These are phyloP conservation scores for Umbelopsis ramanniana DNA, from an alignment of 192 early-diverging fungal genomes.

Conservation along the genomic window DNA sequence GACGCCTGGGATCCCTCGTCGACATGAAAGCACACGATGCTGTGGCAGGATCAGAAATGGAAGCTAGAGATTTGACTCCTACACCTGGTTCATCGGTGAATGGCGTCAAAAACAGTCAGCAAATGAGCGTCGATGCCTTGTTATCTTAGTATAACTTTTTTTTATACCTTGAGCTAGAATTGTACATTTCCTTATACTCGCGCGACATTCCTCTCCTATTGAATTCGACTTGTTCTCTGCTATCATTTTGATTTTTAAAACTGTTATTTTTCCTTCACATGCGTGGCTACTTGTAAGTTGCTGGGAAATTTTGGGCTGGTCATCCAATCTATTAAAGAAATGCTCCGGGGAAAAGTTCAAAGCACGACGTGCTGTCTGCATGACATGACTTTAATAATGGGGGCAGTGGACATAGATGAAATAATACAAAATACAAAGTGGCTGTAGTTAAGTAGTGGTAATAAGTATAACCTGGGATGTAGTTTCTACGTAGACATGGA, in stretches of 20 bases:
- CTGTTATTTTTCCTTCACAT: too few relatives aligned
- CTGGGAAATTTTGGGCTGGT: too few relatives aligned
- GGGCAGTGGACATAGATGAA: too few relatives aligned
- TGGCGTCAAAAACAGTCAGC: conserved; percentile 16
- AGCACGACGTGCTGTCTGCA: too few relatives aligned
- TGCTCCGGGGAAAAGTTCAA: too few relatives aligned
- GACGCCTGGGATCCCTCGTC: neutral
- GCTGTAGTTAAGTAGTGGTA: neutral
- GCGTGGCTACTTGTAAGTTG: too few relatives aligned
- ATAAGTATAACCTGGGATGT: neutral
- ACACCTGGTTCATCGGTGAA: neutral
- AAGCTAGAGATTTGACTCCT: neutral
- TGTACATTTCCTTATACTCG: neutral
- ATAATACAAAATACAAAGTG: too few relatives aligned
- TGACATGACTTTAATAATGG: too few relatives aligned
- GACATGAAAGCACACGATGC: conserved; percentile 7
- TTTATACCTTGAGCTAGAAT: neutral
- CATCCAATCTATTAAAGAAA: too few relatives aligned
- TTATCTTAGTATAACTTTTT: neutral
- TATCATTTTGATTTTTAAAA: too few relatives aligned
- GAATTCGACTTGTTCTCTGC: neutral
- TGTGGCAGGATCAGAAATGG: neutral
- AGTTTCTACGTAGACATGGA: neutral
- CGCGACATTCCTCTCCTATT: neutral
- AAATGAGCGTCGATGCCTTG: conserved; percentile 20